These are phyloP conservation scores for Cryphonectria carpinicola DNA, from an alignment of 2,329 filamentous ascomycete species.

Conservation along the genomic window DNA sequence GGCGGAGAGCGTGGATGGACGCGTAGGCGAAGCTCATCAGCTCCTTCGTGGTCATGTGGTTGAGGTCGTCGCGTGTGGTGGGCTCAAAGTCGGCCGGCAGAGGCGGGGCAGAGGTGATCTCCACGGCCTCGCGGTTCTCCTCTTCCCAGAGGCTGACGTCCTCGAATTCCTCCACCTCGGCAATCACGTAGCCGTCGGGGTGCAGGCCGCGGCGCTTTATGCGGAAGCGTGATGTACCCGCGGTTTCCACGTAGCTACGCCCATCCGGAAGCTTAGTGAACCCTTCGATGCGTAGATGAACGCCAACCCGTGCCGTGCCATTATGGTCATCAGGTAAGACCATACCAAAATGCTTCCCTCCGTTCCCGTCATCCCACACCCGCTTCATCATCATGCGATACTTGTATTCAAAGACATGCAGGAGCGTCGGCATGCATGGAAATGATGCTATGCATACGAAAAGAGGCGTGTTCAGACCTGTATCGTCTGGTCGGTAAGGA, in stretches of 20 bases:
- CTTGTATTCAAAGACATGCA: conserved; percentile 91
- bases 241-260: conserved; percentile 78
- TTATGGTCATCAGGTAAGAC: conserved; percentile 67
- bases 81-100: conserved; percentile 15
- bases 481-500: conserved; percentile 48
- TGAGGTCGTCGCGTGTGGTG: conserved; percentile 43
- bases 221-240: conserved; percentile 76
- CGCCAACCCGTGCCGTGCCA: conserved; percentile 54
- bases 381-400: conserved; percentile 89
- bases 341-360: conserved; percentile 82
- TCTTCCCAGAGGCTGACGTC: conserved; percentile 84
- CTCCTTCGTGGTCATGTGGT: conserved; percentile 69
- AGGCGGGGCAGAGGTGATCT: conserved; percentile 41
- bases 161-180: conserved; percentile 75
- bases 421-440: conserved; percentile 80
- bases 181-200: conserved; percentile 75
- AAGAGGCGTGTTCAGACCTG: conserved; percentile 67
- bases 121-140: conserved; percentile 72
- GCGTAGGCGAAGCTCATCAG: conserved; percentile 67
- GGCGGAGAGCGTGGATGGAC: conserved; percentile 72
- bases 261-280: conserved; percentile 77
- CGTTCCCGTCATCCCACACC: conserved; percentile 60
- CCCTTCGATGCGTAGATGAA: conserved; percentile 75
- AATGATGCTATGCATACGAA: conserved; percentile 85
- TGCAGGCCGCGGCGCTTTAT: conserved; percentile 66